Conservation (phyloP, 768 basidiomycete genomes). For the Suillus weaverae region DNA sequence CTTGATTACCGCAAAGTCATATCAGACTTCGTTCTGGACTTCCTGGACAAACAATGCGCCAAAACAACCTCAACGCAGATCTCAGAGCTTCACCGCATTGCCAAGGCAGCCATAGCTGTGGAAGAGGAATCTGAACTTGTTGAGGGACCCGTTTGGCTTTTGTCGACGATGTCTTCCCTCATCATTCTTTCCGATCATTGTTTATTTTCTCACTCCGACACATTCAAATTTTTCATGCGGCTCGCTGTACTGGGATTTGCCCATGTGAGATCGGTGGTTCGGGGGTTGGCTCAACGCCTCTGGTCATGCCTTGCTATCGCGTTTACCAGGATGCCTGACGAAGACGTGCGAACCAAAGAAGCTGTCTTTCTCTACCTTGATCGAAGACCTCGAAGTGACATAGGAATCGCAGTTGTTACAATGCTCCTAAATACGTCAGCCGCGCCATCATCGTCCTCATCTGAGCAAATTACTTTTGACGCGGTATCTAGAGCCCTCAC, state of each 20-base stretch:
- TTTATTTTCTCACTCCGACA: slow-evolving; percentile 41
- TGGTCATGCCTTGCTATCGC: slow-evolving; percentile 63
- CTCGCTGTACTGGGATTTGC: slow-evolving; percentile 33
- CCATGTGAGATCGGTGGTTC: slow-evolving; percentile 37
- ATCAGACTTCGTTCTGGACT: slow-evolving; percentile 28
- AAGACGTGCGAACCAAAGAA: slow-evolving; percentile 30
- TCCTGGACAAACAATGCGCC: slow-evolving; percentile 20
- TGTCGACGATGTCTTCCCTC: slow-evolving; percentile 45
- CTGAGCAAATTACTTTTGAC: slow-evolving; percentile 12
- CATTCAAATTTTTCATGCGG: slow-evolving; percentile 39
- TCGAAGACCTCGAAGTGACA: slow-evolving; percentile 47
- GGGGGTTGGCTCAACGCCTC: slow-evolving; percentile 41
- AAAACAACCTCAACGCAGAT: neutral
- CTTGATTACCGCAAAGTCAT: slow-evolving; percentile 24
- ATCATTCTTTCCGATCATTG: slow-evolving; percentile 46
- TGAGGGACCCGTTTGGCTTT: slow-evolving; percentile 44
- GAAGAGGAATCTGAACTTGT: slow-evolving; percentile 19
- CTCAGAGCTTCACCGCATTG: slow-evolving; percentile 24
- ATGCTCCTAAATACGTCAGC: slow-evolving; percentile 35
- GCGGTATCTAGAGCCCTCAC: slow-evolving; percentile 37
- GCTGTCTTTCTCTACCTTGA: slow-evolving; percentile 43
- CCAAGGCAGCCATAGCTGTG: slow-evolving; percentile 30
- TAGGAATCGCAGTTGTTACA: slow-evolving; percentile 42
- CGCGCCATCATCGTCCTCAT: neutral
- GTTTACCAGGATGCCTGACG: slow-evolving; percentile 41